Conservation (phyloP, 352 stramenopile genomes). For the Globisporangium apiculatum region DNA sequence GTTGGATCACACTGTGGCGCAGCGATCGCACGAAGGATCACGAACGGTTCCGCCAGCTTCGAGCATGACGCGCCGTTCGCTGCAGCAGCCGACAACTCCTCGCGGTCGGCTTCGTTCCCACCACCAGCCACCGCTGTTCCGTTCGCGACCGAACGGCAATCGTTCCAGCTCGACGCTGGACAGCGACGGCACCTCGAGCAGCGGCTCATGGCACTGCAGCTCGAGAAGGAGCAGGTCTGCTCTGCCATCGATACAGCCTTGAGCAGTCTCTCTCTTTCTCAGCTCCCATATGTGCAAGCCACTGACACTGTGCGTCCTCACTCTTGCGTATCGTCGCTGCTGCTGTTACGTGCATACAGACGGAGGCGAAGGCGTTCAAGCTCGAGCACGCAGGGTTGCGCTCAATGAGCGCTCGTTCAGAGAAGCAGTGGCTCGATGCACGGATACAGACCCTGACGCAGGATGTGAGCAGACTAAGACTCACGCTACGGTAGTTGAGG, state of each 20-base stretch:
- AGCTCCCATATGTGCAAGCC: neutral
- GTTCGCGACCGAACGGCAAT: slow-evolving; percentile 39
- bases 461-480: slow-evolving; percentile 27
- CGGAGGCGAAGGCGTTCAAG: slow-evolving; percentile 30
- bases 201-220: slow-evolving; percentile 29
- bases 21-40: too few relatives aligned
- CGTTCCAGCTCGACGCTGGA: slow-evolving; percentile 28
- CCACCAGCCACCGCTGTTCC: slow-evolving; percentile 11
- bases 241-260: neutral
- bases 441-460: slow-evolving; percentile 20
- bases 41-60: too few relatives aligned
- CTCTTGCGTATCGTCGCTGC: neutral
- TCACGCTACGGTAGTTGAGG: slow-evolving; percentile 17
- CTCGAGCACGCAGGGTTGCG: slow-evolving; percentile 32
- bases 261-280: neutral
- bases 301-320: neutral
- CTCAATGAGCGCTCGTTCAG: slow-evolving; percentile 34
- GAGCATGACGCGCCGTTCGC: too few relatives aligned
- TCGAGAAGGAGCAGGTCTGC: slow-evolving; percentile 40
- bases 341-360: slow-evolving; percentile 9
- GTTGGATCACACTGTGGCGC: too few relatives aligned
- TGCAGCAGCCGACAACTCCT: neutral
- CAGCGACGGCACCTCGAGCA: slow-evolving; percentile 36
- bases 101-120: slow-evolving; percentile 9
- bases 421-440: slow-evolving; percentile 26